Evolutionary conservation across 1,284 basidiomycete species (phyloP).

Genomic region (Coniferiporia weirii): DNA sequence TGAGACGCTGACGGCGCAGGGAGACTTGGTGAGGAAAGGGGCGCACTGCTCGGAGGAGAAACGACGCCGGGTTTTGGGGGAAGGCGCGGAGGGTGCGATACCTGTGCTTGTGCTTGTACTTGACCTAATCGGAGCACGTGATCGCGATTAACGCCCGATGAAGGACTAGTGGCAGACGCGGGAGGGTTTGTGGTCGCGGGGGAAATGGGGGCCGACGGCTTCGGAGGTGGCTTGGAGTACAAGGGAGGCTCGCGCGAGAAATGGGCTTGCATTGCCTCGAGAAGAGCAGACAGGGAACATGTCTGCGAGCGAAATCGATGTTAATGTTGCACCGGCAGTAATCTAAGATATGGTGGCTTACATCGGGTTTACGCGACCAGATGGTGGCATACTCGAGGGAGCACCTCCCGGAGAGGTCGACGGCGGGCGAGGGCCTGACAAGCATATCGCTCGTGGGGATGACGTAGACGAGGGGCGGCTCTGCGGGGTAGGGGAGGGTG

Average conservation of each 20-base stretch:
- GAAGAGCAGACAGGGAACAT: slow-evolving; percentile 59
- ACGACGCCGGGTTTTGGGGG: slow-evolving; percentile 10
- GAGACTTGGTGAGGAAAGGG: background rate
- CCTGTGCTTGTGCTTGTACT: background rate
- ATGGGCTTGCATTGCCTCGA: slow-evolving; percentile 70
- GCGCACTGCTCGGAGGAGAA: background rate
- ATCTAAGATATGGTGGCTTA: slow-evolving; percentile 33
- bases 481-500: slow-evolving; percentile 73
- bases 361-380: slow-evolving; percentile 86
- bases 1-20: background rate
- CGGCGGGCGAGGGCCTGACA: slow-evolving; percentile 67
- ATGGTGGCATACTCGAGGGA: slow-evolving; percentile 61
- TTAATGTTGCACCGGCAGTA: slow-evolving; percentile 14
- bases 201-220: slow-evolving; percentile 9
- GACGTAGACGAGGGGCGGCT: slow-evolving; percentile 88
- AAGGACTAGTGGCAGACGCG: background rate
- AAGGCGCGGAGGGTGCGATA: slow-evolving; percentile 9
- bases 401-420: slow-evolving; percentile 84
- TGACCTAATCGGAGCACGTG: slow-evolving; percentile 4
- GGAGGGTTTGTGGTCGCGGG: slow-evolving; percentile 5
- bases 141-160: slow-evolving; percentile 6
- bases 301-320: slow-evolving; percentile 39
- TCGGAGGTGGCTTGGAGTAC: slow-evolving; percentile 71
- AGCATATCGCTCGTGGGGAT: slow-evolving; percentile 93
- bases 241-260: slow-evolving; percentile 89